Evolutionary conservation across 2,329 filamentous ascomycete species (phyloP).

Genomic region (Furcasterigmium sp.): DNA sequence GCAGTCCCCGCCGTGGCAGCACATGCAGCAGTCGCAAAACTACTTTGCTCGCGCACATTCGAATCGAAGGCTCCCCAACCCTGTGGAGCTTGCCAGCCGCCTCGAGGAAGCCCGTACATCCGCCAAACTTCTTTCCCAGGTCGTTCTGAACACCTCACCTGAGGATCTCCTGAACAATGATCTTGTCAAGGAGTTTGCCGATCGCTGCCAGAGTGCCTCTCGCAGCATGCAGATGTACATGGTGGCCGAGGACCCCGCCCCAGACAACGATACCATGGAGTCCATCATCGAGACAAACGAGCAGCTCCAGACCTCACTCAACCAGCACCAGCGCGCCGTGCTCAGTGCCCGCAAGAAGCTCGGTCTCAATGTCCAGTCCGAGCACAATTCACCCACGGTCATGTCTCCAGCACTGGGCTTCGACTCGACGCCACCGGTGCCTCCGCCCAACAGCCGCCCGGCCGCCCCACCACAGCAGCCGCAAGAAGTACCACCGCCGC

Average conservation of each 20-base stretch:
- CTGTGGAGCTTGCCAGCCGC: constrained; percentile 72
- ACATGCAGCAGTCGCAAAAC: constrained; percentile 40
- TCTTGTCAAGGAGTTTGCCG: constrained; percentile 86
- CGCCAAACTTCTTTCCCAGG: constrained; percentile 85
- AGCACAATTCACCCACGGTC: constrained; percentile 19
- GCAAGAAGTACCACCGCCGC: constrained; percentile 15
- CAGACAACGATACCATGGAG: constrained; percentile 91
- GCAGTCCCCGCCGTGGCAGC: constrained; percentile 18
- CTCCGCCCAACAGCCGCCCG: constrained; percentile 19
- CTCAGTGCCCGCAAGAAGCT: constrained; percentile 55
- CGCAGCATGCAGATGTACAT: constrained; percentile 84
- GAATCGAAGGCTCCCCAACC: constrained; percentile 53
- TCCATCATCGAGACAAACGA: constrained; percentile 93
- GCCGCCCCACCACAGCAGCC: constrained; percentile 6
- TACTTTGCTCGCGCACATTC: constrained; percentile 51
- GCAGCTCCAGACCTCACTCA: constrained; percentile 75
- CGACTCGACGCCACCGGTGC: constrained; percentile 20
- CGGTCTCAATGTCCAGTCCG: constrained; percentile 28
- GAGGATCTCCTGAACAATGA: constrained; percentile 75
- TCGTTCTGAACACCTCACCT: constrained; percentile 78
- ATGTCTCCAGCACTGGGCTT: constrained; percentile 18
- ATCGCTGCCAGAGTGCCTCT: constrained; percentile 77
- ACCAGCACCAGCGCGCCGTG: constrained; percentile 77
- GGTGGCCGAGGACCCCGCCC: constrained; percentile 67
- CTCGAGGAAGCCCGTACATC: constrained; percentile 89